phyloP scores from a whole-genome alignment of 2,329 filamentous ascomycete species.

The Chrysosporium queenslandicum region DNA sequence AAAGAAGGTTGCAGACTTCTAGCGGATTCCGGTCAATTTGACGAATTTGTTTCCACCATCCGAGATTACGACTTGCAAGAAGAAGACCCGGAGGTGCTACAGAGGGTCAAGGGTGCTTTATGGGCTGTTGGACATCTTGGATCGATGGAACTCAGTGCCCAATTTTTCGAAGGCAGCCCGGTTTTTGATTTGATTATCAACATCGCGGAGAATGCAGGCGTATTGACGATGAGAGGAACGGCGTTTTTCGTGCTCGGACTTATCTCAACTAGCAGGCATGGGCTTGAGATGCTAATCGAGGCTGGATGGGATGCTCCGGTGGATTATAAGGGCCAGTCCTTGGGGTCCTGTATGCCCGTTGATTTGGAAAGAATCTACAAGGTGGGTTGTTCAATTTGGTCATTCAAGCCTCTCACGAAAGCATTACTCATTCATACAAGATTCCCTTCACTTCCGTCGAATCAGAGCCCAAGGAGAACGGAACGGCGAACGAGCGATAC shows the following conservation, averaged over 20 bases:
- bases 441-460: constrained; percentile 32
- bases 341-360: constrained; percentile 78
- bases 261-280: constrained; percentile 83
- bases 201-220: constrained; percentile 77
- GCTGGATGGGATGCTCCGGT: constrained; percentile 89
- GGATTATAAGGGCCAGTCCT: constrained; percentile 67
- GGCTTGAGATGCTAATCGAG: constrained; percentile 80
- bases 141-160: constrained; percentile 92
- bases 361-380: constrained; percentile 70
- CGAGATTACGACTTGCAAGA: constrained; percentile 75
- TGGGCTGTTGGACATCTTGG: constrained; percentile 98
- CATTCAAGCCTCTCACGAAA: too few relatives aligned
- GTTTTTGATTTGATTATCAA: constrained; percentile 78
- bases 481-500: constrained; percentile 35
- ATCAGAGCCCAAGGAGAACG: constrained; percentile 37
- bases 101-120: constrained; percentile 91
- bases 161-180: constrained; percentile 81
- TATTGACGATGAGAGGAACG: constrained; percentile 88
- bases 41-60: constrained; percentile 83
- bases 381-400: constrained; percentile 38
- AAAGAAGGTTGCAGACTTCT: constrained; percentile 84
- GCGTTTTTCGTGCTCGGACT: constrained; percentile 93
- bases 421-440: constrained; percentile 15
- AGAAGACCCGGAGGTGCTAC: constrained; percentile 72
- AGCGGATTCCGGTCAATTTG: constrained; percentile 88